Evolutionary conservation across 108 stramenopile genomes (phyloP).

Genomic region (Parietichytrium sp.): DNA sequence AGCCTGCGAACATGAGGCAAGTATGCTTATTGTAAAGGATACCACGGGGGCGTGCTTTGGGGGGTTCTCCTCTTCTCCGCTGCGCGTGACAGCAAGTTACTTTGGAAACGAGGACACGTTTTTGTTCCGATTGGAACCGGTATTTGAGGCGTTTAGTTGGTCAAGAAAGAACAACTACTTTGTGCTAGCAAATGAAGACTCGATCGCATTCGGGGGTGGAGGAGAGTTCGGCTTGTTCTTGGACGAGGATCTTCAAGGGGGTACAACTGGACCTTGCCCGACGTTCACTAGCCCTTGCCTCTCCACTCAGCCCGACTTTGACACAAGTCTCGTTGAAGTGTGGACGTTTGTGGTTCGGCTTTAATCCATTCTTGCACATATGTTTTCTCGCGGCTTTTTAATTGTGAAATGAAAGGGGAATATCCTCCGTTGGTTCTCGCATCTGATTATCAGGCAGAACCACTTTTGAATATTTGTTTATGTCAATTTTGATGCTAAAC

Average conservation of each 20-base stretch:
- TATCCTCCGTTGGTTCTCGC: too few species aligned
- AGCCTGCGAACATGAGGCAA: not conserved
- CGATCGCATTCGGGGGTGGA: constrained; percentile 1
- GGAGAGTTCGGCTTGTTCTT: constrained; percentile 30
- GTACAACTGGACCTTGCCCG: constrained; percentile 17
- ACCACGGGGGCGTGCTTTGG: not conserved
- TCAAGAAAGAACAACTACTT: not conserved
- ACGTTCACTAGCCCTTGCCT: not conserved
- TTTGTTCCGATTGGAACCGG: constrained; percentile 26
- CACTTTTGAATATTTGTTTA: too few species aligned
- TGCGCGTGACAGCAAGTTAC: not conserved
- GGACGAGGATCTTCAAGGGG: constrained; percentile 26
- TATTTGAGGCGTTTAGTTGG: not conserved
- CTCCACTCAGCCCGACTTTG: not conserved
- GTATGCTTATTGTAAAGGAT: not conserved
- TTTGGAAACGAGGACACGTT: not conserved
- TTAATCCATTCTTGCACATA: too few species aligned
- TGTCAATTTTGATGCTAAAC: too few species aligned
- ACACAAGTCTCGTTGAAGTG: too few species aligned
- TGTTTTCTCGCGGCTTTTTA: too few species aligned
- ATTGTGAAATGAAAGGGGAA: too few species aligned
- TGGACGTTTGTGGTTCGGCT: too few species aligned
- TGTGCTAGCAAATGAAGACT: constrained; percentile 27
- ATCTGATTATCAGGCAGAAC: too few species aligned
- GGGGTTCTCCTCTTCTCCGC: not conserved